These are phyloP conservation scores for Alternaria ventricosa DNA, from an alignment of 2,329 filamentous ascomycete species.

Conservation along the genomic window DNA sequence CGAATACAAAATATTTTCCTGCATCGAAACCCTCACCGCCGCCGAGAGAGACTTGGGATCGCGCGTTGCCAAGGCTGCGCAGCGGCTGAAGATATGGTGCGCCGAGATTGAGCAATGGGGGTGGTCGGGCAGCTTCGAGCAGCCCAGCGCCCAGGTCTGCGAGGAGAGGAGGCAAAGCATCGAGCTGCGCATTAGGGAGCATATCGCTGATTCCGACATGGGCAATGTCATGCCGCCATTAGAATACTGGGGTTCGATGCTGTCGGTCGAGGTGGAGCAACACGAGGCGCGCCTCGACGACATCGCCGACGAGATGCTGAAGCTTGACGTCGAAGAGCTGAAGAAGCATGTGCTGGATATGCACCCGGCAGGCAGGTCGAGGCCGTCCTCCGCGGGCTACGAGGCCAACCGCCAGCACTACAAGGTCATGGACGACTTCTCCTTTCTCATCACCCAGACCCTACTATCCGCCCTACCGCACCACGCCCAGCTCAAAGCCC, in stretches of 20 bases:
- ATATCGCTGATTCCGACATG: conserved; percentile 33
- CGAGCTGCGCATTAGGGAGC: conserved; percentile 41
- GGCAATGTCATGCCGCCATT: conserved; percentile 33
- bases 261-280: conserved; percentile 65
- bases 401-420: conserved; percentile 55
- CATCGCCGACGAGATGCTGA: conserved; percentile 72
- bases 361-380: conserved; percentile 62
- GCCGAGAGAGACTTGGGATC: conserved; percentile 75
- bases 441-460: conserved; percentile 87
- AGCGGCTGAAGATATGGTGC: conserved; percentile 75
- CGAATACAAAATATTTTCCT: conserved; percentile 54
- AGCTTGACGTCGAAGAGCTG: conserved; percentile 81
- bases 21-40: conserved; percentile 67
- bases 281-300: conserved; percentile 78
- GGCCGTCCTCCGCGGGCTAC: conserved; percentile 54
- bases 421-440: conserved; percentile 83
- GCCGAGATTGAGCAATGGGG: conserved; percentile 71
- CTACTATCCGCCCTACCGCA: conserved; percentile 88
- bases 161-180: conserved; percentile 40
- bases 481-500: conserved; percentile 72
- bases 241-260: conserved; percentile 74
- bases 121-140: conserved; percentile 61
- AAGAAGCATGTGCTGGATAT: conserved; percentile 86
- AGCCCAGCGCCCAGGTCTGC: conserved; percentile 39
- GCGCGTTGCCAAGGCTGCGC: conserved; percentile 72